phyloP scores from a whole-genome alignment of 73 alveolate species.

The Paramecium pentaurelia region DNA sequence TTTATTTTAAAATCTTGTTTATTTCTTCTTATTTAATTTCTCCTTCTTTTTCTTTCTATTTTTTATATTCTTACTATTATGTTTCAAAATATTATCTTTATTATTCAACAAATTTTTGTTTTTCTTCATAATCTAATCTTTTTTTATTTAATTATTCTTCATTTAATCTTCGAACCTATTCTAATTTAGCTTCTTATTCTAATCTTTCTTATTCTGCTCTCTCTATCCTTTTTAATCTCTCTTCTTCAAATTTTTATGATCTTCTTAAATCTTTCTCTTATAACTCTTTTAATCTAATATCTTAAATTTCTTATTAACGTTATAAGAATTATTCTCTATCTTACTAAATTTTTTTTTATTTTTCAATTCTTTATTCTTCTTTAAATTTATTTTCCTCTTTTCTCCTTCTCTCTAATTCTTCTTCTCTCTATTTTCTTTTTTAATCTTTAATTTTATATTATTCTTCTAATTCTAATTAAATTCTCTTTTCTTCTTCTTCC shows the following conservation, averaged over 20 bases:
- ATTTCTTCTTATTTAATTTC: conserved; percentile 42
- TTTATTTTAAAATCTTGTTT: background rate
- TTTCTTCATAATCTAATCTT: conserved; percentile 17
- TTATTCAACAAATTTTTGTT: background rate
- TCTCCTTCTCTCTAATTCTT: background rate
- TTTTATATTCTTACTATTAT: background rate
- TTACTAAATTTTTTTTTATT: background rate
- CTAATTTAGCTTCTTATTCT: conserved; percentile 37
- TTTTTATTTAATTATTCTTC: conserved; percentile 38
- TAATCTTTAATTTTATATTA: background rate
- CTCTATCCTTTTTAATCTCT: background rate
- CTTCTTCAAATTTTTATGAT: conserved; percentile 12
- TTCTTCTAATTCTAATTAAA: background rate
- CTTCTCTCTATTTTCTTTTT: background rate
- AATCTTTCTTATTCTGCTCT: conserved; percentile 26
- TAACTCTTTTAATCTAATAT: background rate
- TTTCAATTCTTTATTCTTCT: conserved; percentile 5
- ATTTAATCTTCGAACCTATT: background rate
- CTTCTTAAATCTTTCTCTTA: conserved; percentile 42
- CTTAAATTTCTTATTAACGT: background rate
- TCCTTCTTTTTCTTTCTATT: conserved; percentile 16
- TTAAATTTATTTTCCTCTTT: background rate
- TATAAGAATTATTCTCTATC: background rate
- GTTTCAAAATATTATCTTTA: background rate
- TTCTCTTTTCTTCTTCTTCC: conserved; percentile 11